phyloP scores from a whole-genome alignment of 164 flowering plant genomes.

The Vitis rotundifolia region DNA sequence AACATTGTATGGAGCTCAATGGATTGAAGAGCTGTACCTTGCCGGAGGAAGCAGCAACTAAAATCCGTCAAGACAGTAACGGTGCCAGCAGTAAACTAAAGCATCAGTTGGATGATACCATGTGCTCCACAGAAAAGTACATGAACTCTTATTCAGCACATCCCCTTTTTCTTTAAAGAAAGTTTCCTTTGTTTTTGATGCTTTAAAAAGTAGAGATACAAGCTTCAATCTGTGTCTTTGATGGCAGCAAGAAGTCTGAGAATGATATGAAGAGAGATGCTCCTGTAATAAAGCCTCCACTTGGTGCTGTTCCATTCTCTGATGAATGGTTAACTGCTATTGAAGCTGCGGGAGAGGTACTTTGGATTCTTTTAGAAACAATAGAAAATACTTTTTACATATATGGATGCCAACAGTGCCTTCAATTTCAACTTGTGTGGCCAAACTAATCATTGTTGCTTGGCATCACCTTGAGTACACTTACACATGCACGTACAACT shows the following conservation, averaged over 20 bases:
- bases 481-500: too few species aligned
- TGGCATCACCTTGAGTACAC: too few species aligned
- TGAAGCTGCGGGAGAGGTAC: conserved; percentile 98
- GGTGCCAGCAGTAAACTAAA: conserved; percentile 15
- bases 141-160: background rate
- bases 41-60: conserved; percentile 6
- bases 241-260: conserved; percentile 40
- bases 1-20: background rate
- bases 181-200: background rate
- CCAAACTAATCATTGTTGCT: too few species aligned
- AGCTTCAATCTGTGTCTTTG: conserved; percentile 8
- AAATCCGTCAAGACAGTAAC: conserved; percentile 6
- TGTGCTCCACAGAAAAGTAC: conserved; percentile 13
- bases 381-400: background rate
- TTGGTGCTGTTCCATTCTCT: conserved; percentile 78
- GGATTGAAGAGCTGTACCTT: conserved; percentile 1
- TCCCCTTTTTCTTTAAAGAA: too few species aligned
- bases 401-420: too few species aligned
- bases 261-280: conserved; percentile 27
- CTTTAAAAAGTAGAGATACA: background rate
- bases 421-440: too few species aligned
- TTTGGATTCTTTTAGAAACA: background rate
- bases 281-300: conserved; percentile 35
- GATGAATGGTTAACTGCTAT: conserved; percentile 96
- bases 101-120: conserved; percentile 11